Evolutionary conservation across 2,329 filamentous ascomycete species (phyloP).

Genomic region (Thelonectria rubi): DNA sequence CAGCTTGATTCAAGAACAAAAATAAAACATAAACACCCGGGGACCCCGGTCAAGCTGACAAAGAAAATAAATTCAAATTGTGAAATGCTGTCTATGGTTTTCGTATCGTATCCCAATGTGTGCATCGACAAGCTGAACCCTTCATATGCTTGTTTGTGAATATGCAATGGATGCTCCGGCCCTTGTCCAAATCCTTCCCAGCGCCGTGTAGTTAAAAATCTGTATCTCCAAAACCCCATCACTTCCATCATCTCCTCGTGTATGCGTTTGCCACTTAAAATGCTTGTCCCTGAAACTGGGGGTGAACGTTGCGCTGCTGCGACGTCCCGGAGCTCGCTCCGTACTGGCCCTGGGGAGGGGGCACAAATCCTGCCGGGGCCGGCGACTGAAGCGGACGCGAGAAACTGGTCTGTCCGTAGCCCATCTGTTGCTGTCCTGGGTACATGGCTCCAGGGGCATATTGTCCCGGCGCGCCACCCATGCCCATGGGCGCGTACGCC

Average conservation of each 20-base stretch:
- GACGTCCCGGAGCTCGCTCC: conserved; percentile 29
- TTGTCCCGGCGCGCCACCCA: conserved; percentile 32
- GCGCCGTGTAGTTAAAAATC: conserved; percentile 28
- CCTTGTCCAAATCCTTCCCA: conserved; percentile 29
- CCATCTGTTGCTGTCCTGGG: conserved; percentile 37
- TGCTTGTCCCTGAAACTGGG: conserved; percentile 50
- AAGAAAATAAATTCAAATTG: conserved; percentile 11
- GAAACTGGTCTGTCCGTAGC: conserved; percentile 41
- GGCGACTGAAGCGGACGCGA: conserved; percentile 47
- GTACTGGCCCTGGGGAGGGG: conserved; percentile 46
- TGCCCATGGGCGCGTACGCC: conserved; percentile 39
- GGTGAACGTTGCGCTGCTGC: conserved; percentile 38
- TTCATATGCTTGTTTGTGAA: conserved; percentile 21
- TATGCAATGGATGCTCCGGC: conserved; percentile 24
- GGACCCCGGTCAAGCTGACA: neutral
- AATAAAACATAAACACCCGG: neutral
- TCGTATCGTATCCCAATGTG: conserved; percentile 8
- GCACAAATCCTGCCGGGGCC: conserved; percentile 42
- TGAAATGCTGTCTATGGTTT: conserved; percentile 17
- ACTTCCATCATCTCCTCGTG: neutral
- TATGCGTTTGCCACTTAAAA: conserved; percentile 39
- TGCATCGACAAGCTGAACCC: conserved; percentile 22
- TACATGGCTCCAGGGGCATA: conserved; percentile 37
- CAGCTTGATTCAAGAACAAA: no score
- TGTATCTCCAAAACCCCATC: conserved; percentile 15